Conservation (phyloP, 1,284 basidiomycete species). For the Ustilago xerochloae region DNA sequence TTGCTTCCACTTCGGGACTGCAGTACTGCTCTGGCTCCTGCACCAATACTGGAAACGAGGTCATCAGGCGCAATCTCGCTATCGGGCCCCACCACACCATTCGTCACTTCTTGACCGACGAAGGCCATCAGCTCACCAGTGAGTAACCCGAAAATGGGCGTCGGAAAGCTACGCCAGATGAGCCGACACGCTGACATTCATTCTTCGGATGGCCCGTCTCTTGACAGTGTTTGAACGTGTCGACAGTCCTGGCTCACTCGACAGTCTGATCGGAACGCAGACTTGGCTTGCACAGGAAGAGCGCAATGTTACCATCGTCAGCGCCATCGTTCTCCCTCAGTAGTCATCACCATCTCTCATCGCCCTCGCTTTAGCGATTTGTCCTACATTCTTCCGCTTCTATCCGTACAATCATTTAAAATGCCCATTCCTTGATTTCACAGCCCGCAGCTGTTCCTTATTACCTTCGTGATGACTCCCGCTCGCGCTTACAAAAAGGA, state of each 20-base stretch:
- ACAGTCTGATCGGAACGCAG: conserved; percentile 41
- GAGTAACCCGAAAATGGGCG: conserved; percentile 6
- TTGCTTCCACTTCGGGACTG: conserved; percentile 25
- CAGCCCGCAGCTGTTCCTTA: background rate
- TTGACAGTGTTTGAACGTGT: conserved; percentile 46
- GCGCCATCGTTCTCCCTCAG: conserved; percentile 5
- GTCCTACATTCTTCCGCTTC: background rate
- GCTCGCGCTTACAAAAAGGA: background rate
- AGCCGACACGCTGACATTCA: background rate
- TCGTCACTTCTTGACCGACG: conserved; percentile 36
- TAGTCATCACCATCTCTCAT: background rate
- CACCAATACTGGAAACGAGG: conserved; percentile 48
- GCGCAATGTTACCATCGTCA: conserved; percentile 48
- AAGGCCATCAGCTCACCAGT: conserved; percentile 48
- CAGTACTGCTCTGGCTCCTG: conserved; percentile 50
- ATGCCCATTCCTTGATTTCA: background rate
- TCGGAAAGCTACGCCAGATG: background rate
- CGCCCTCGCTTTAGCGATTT: background rate
- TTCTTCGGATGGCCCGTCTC: background rate
- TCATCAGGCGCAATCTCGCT: conserved; percentile 17
- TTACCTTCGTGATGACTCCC: background rate
- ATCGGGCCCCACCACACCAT: conserved; percentile 17
- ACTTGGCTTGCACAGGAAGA: conserved; percentile 50
- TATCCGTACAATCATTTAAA: too few species aligned
- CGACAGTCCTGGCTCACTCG: conserved; percentile 37